Base-by-base conservation (phyloP, 805 yeast genomes). In the Lachancea waltii region DNA sequence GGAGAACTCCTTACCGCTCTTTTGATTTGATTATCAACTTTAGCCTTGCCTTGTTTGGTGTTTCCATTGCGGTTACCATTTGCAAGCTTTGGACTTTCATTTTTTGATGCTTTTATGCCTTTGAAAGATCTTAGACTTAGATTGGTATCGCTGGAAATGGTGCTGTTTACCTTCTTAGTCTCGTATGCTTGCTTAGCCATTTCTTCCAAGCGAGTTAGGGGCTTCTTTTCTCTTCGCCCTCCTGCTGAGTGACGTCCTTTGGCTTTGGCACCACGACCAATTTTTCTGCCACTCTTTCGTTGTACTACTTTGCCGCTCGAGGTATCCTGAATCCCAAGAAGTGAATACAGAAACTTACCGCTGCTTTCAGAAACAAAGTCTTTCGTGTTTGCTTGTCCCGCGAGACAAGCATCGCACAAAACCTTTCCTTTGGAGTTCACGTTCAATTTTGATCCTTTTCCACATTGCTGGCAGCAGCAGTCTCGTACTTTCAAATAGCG, bases 401-500 rank as follows among this genome's bases (percentile, higher is more conserved):
- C 53, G 21, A 68, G 43, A 53, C 82, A 77, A 16, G 53, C 55
- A 21, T 54, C 53, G 51, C 83, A 77, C 3, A 63, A 53, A 1
- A 75, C 63, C 7, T 51, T 33, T 10, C 48, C 44, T 21, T 43
- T 42, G 5, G 33, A 22, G 25, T 51, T 56, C 8, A 72, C 73
- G 38, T 58, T 60, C 44, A 76, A 55, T 35, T 65, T 51, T 3
- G 57, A 42, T 27, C 73, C 78, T 21, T 43, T 44, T 3, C 62
- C 65, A 60, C 81, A 77, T 11, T 51, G 36, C 1, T 48, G 32
- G 54, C 83, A 77, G 33, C 60, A 60, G 34, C 75, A 60, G 43
- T 75, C 78, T 56, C 80, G 61, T 30, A 73, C 73, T 32, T 58
- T 68, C 42, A 59, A 58, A 50, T 76, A 77, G 31, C 62, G 70